Percentiles rank a stretch among this genome's conserved stretches.
Conservation (phyloP, 2,329 filamentous ascomycete species). For the Thielaviopsis ethacetica region DNA sequence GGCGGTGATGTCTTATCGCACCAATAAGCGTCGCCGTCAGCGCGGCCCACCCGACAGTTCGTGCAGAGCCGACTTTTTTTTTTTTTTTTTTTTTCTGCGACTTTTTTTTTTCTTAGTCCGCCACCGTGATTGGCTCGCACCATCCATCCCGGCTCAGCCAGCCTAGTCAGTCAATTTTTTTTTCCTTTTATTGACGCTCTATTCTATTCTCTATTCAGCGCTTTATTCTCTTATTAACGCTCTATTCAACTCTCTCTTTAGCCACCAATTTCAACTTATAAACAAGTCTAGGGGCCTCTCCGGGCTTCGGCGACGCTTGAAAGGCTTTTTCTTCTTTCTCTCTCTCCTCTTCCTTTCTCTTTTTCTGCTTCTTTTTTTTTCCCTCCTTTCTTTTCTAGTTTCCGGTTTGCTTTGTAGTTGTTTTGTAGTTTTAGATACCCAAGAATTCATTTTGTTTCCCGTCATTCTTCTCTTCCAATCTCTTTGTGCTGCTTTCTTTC, state of each 20-base stretch:
- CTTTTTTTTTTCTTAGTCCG: no score
- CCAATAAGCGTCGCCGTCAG: neutral
- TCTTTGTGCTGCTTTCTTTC: neutral
- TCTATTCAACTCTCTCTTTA: no score
- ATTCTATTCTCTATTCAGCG: neutral
- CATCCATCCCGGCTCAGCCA: no score
- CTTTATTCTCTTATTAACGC: neutral
- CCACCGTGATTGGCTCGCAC: no score
- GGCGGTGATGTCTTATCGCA: constrained; percentile 8
- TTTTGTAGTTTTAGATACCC: neutral
- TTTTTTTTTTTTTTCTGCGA: neutral
- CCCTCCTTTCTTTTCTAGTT: neutral
- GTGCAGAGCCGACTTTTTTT: constrained; percentile 2
- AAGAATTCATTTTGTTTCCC: neutral
- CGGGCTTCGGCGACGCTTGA: constrained; percentile 10
- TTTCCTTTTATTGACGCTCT: neutral
- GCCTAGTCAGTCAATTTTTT: no score
- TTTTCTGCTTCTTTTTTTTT: neutral
- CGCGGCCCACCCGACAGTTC: neutral
- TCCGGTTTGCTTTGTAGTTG: neutral
- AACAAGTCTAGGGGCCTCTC: neutral
- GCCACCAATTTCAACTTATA: no score
- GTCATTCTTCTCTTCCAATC: neutral
- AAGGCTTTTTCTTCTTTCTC: neutral
- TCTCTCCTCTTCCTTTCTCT: neutral